Evolutionary conservation across 495 filamentous ascomycete genomes (phyloP), one percentile per base, ranked within the genome.

Genomic region (Lentithecium fluviatile): DNA sequence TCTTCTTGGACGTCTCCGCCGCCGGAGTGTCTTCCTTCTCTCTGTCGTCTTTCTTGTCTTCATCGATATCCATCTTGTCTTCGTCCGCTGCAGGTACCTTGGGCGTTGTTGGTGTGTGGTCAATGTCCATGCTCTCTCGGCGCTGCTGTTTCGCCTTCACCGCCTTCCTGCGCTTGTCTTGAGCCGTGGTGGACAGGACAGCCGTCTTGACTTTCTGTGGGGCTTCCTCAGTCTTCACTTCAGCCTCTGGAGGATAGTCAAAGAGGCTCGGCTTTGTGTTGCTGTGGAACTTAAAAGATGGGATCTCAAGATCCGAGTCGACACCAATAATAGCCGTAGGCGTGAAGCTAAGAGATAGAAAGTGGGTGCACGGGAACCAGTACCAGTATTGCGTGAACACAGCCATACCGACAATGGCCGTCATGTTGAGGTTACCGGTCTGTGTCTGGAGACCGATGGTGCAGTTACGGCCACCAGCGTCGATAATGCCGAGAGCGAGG

Each of bases 371-470:
- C 47, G 95, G 95, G 84, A 99, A 99, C 95, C 95, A 99, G 77
- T 99, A 99, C 95, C 95, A 99, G 77, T 99, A 99, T 73, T 99
- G 95, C 6, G 90, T 94, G 77, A 99, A 99, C 25, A 99, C 88
- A 40, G 91, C 91, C 84, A 96, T 96, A 61, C 95, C 95, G 20
- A 99, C 92, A 58, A 97, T 94, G 57, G 89, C 95, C 17, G 90
- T 83, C 90, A 97, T 94, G 78, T 97, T 97, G 60, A 99, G 81
- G 67, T 96, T 99, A 56, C 95, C 95, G 0, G 94, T 96, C 77
- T 95, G 93, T 1, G 95, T 99, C 71, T 97, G 94, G 2, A 99
- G 80, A 45, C 92, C 91, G 62, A 99, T 97, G 13, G 95, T 96
- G 80, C 94, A 97, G 74, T 99, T 99, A 19, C 95, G 88, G 48